Evolutionary conservation across 441 rosid genomes (phyloP), one percentile per base, ranked within the genome.

Genomic region (Euphorbia celastroides): DNA sequence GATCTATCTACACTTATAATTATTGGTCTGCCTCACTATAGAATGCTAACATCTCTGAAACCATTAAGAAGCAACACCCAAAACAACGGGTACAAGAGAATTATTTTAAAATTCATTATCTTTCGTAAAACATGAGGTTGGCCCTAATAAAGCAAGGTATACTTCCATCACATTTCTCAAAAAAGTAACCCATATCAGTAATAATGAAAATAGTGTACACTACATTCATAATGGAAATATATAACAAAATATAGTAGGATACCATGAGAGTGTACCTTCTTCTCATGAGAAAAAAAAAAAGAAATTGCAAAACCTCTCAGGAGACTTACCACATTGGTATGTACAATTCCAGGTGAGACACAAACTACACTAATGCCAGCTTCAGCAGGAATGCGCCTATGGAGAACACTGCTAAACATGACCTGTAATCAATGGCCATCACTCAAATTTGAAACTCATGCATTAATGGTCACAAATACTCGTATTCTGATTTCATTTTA

Each of bases 341-440:
- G 85, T 70, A 88, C 99, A 72, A 85, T 73, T 76, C 99, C 99
- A 51, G 97, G 99, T 0, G 97, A 91, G 56, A 84, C 83, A 73
- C 99, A 93, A 57, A 91, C 58, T 54, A 88, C 88, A 65, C 82
- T 91, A 55, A 93, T 82, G 78, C 95, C 97, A 61, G 97, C 75
- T 87, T 93, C 98, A 72, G 85, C 86, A 78, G 99, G 99, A 61
- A 93, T 77, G 73, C 85, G 83, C 72, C 78, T 88, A 56, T 89
- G 92, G 67, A 93, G 96, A 75, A 83, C 77, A 75, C 93, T 88
- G 67, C 93, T 93, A 77, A 93, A 93, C 96, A 85, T 93, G 66
- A 93, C 83, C 97, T 93, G 89, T 79, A 89, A 78, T 68, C 68
- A 46, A 64, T 68, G 50, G 42, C 42, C 55, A 66, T 56, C 19